Conservation (phyloP, 148 eudicot genomes). For the Chenopodium berlandieri region DNA sequence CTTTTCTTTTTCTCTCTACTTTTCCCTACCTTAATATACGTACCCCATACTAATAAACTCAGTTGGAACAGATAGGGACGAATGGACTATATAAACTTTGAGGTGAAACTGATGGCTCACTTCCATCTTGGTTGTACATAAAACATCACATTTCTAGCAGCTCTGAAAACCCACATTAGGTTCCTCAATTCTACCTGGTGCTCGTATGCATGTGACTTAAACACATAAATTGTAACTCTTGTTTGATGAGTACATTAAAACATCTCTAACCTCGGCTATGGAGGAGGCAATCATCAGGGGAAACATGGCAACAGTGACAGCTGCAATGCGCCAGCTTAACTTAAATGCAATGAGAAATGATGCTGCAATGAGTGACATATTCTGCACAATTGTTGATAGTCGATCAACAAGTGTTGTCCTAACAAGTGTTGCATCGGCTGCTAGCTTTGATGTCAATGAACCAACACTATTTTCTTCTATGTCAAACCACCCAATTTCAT, state of each 20-base stretch:
- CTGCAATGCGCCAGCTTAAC: constrained; percentile 65
- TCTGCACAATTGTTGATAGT: constrained; percentile 58
- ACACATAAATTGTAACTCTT: neutral
- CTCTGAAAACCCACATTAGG: neutral
- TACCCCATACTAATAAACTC: no score
- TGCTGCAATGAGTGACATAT: constrained; percentile 45
- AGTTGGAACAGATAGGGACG: no score
- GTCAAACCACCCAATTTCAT: constrained; percentile 75
- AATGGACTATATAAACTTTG: no score
- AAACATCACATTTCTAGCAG: neutral
- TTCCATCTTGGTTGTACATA: neutral
- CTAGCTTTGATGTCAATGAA: constrained; percentile 52
- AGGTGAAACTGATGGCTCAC: no score
- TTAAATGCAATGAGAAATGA: constrained; percentile 57
- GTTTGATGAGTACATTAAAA: neutral
- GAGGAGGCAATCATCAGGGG: constrained; percentile 58
- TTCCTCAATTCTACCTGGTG: neutral
- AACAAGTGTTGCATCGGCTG: constrained; percentile 69
- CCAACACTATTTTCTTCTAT: constrained; percentile 53
- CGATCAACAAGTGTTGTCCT: constrained; percentile 66
- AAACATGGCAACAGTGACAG: constrained; percentile 46
- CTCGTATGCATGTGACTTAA: neutral
- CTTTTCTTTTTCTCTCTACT: no score
- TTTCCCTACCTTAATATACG: no score
- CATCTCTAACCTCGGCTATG: constrained; percentile 50